Evolutionary conservation across 2,329 filamentous ascomycete species (phyloP), one percentile per base, ranked within the genome.

Genomic region (Diaporthe vexans): DNA sequence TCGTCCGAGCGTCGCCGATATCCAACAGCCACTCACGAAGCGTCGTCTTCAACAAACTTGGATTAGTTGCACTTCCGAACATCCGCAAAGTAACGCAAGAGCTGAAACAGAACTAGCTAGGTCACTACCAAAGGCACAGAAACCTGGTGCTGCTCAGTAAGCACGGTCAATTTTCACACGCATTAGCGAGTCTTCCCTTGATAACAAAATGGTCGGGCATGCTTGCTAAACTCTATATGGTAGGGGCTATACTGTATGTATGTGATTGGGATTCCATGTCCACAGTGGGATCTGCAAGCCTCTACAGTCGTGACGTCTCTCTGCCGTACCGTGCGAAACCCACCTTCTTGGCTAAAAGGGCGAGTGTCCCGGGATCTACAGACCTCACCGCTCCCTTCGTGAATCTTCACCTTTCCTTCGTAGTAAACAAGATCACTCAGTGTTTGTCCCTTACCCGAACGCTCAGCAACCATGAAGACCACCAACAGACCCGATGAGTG

Each of bases 401-500:
- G 8, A 40, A 24, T 40, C 3, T 9, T 24, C 21, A 40, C 26
- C 35, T 40, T 4, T 26, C 10, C 11, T 17, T n/a, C 21, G 35
- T 24, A 40, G 21, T 15, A 37, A 40, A 40, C 21, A 4, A 40
- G 5, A 40, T 10, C 11, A 40, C n/a, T 17, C 21, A 40, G 5
- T 59, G 5, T 7, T 59, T 17, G 10, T 21, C 35, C 21, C 13
- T 59, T n/a, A 40, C 21, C 10, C 21, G 2, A 10, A 13, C 40
- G 21, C 3, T 24, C 35, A 19, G 57, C n/a, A 17, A 59, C 43
- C 35, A 59, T 59, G 57, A 59, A 59, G 35, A 59, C 57, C n/a
- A 40, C 57, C 4, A 59, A 59, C 35, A 59, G 57, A 40, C 35
- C 57, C n/a, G 57, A 59, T 59, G 57, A 59, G 8, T 59, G 57